Conservation (phyloP, 2,329 filamentous ascomycete genomes). For the Fusarium pseudograminearum region DNA sequence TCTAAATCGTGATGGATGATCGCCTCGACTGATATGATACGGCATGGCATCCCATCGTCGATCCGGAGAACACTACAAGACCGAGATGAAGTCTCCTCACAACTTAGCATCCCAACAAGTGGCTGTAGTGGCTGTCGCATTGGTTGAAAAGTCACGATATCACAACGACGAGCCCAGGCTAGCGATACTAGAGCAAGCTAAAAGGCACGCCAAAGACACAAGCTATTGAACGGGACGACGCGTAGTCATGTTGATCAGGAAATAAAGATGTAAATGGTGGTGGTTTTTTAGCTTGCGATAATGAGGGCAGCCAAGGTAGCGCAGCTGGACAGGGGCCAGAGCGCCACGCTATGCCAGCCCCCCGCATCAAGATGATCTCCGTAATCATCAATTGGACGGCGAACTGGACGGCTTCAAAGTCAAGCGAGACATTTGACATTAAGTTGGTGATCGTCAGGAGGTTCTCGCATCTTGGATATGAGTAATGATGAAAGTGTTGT, state of each 20-base stretch:
- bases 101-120: conserved; percentile 14
- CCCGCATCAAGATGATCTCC: conserved; percentile 4
- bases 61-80: conserved; percentile 19
- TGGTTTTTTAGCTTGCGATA: conserved; percentile 17
- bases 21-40: conserved; percentile 6
- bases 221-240: conserved; percentile 35
- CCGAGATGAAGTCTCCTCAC: conserved; percentile 12
- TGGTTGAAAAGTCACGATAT: conserved; percentile 11
- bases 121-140: conserved; percentile 9
- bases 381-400: conserved; percentile 20
- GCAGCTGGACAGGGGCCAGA: conserved; percentile 37
- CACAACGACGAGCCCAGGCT: conserved; percentile 11
- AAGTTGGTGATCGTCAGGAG: conserved; percentile 39
- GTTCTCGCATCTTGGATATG: neutral
- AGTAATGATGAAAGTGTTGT: conserved; percentile 3
- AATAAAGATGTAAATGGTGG: conserved; percentile 20
- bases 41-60: conserved; percentile 22
- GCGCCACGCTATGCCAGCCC: conserved; percentile 19
- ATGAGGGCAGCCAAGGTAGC: conserved; percentile 14
- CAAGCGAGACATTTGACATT: conserved; percentile 22
- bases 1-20: conserved; percentile 18
- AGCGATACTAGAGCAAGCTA: conserved; percentile 14
- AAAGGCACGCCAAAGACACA: conserved; percentile 16
- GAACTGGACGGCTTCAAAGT: conserved; percentile 10
- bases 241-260: conserved; percentile 20